A percentile compares a stretch with the other conserved stretches of the same genome.
These are phyloP conservation scores for Emergomyces pasteurianus DNA, from an alignment of 2,329 filamentous ascomycete genomes.

Conservation along the genomic window DNA sequence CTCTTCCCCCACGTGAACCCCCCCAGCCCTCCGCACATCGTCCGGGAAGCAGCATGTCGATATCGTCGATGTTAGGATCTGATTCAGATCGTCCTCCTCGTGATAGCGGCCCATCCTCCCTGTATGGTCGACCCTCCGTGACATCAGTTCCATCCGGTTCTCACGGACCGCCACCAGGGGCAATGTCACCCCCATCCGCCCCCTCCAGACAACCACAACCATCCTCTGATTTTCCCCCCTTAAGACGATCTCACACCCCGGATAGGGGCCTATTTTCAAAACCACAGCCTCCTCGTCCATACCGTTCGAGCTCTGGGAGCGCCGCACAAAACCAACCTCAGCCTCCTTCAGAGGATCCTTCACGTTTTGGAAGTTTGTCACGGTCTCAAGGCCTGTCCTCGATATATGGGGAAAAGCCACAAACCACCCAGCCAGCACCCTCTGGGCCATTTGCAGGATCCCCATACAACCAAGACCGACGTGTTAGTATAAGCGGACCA, in stretches of 20 bases:
- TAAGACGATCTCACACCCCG: conserved; percentile 60
- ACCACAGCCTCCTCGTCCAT: conserved; percentile 21
- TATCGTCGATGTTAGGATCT: conserved; percentile 57
- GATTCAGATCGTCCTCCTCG: conserved; percentile 37
- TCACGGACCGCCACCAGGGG: conserved; percentile 13
- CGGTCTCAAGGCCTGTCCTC: conserved; percentile 17
- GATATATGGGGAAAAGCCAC: conserved; percentile 26
- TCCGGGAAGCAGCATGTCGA: conserved; percentile 57
- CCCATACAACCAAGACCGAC: conserved; percentile 24
- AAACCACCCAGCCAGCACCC: conserved; percentile 22
- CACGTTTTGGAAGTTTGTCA: conserved; percentile 22
- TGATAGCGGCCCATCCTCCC: conserved; percentile 33
- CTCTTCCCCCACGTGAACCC: conserved; percentile 42
- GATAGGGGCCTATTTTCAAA: conserved; percentile 49
- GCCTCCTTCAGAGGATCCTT: conserved; percentile 17
- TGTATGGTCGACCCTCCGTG: conserved; percentile 36
- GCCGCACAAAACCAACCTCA: conserved; percentile 11
- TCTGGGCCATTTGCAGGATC: conserved; percentile 24
- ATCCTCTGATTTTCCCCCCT: conserved; percentile 49
- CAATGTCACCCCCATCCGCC: conserved; percentile 33
- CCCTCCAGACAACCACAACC: conserved; percentile 33
- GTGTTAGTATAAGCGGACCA: conserved; percentile 34
- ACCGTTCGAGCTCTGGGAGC: conserved; percentile 27
- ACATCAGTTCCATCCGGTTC: conserved; percentile 15
- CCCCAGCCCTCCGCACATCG: conserved; percentile 41